Base-by-base conservation (phyloP, 352 stramenopile species). In the Thraustotheca clavata region DNA sequence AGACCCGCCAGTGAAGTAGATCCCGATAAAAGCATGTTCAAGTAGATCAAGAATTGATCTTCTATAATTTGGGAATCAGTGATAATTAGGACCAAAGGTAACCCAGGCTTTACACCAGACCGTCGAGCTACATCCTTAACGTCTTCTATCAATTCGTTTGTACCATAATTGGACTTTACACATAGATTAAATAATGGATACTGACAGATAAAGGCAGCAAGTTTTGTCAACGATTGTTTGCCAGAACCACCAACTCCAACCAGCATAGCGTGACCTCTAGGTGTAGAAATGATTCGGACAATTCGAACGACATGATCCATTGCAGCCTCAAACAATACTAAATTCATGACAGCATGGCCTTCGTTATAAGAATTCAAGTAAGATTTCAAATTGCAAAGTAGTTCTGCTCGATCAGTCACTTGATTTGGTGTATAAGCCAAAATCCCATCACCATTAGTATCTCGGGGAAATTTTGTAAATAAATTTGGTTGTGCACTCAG, bases 301-400 rank as follows among this genome's bases (percentile, higher is more conserved):
- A 97, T 96, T 40, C 90, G 76, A 4, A 83, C 79, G 14, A 97
- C 73, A 49, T 97, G 89, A 40, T 95, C 78, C 61, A 97, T 75
- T 2, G 90, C 90, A 67, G 96, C 83, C 16, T 97, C 88, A 68
- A 97, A 97, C 0, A 97, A 66, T 35, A 97, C 89, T 8, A 97
- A 71, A 60, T 92, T 82, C 87, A 97, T 96, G 6, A 98, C 93
- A 0, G 91, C 83, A 67, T 97, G 86, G 4, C 72, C 82, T 55
- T 98, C 90, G 60, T 98, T 98, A 74, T 96, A 97, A 12, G 83
- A 72, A 11, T 69, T 67, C 2, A 96, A 70, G 43, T 88, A 87
- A 4, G 65, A 67, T 43, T 95, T 74, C 22, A 96, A 62, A 11
- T 71, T 77, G 36, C 31, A 24, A 0, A 73, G 80, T 14, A 93